Base-by-base conservation (phyloP, 2,329 filamentous ascomycete genomes). In the Phialophora macrospora region DNA sequence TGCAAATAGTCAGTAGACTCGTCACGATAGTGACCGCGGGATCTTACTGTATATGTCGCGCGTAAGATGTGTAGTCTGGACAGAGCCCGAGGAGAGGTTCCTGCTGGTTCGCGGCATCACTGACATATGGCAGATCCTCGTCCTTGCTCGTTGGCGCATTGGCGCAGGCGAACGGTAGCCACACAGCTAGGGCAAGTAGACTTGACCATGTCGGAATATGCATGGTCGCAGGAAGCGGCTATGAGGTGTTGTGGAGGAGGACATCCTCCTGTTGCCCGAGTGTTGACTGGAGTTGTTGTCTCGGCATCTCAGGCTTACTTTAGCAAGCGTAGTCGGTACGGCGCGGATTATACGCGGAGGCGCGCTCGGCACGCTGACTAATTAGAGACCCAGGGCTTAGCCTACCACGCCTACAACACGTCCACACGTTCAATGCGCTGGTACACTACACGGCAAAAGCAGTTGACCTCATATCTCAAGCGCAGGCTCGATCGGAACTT, bases 11-110 rank as follows among this genome's bases (percentile, higher is more conserved):
- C 32, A 68, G 66, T 32, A 58, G 30, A 38, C n/a, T 14, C 55
- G n/a, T 20, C 3, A 12, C 17, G 11, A 34, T 30, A 34, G 26
- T 8, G 5, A 44, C 56, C 3, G 41, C 57, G 17, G 57, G 56
- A 14, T 2, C 60, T 65, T 68, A 67, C 68, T 73, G 71, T 24
- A 55, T 65, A 30, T 67, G 63, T 17, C 64, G 63, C 38, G 76
- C 71, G 64, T 76, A 76, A 55, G 63, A 61, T 17, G 70, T 68
- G 51, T 73, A 74, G 41, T 75, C 73, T 48, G 73, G 74, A 67
- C 72, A 76, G 8, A 72, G 69, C 6, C 66, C 58, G 0, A 26
- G 44, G 41, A 74, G 62, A 17, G 65, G n/a, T 32, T 59, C 55
- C 9, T 69, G 67, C 59, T 55, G 61, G 60, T 66, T 46, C 32